These are phyloP conservation scores for Chlorella sp. DNA, from an alignment of 139 green algal genomes.

Conservation along the genomic window DNA sequence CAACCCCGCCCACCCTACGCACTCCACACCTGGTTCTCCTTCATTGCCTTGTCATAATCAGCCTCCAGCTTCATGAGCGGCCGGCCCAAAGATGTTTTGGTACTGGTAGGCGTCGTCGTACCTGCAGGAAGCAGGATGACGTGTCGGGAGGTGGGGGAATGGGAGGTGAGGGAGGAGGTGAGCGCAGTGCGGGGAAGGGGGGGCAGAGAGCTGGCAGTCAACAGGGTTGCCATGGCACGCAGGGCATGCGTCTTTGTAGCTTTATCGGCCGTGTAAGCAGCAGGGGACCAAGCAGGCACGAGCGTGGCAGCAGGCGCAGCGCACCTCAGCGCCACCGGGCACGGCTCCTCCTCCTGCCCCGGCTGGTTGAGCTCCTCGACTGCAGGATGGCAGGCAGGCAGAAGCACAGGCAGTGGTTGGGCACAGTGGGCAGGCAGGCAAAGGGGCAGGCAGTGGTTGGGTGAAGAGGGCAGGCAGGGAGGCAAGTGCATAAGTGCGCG, in stretches of 20 bases:
- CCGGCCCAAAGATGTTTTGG: conserved; percentile 81
- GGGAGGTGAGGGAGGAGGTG: background rate
- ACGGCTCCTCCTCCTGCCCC: conserved; percentile 74
- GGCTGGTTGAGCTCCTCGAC: conserved; percentile 78
- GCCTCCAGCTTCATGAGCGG: conserved; percentile 93
- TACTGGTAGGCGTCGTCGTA: conserved; percentile 96
- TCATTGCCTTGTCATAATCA: conserved; percentile 93
- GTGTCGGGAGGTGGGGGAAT: too few relatives aligned
- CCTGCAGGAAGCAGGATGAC: background rate
- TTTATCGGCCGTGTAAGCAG: too few relatives aligned
- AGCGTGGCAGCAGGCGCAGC: background rate
- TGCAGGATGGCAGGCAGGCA: conserved; percentile 54
- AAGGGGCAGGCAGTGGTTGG: background rate
- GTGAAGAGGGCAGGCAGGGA: background rate
- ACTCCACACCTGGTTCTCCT: conserved; percentile 78
- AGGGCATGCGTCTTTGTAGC: too few relatives aligned
- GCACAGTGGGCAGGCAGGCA: background rate
- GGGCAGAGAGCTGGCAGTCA: too few relatives aligned
- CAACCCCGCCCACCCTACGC: too few relatives aligned
- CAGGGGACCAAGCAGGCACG: background rate
- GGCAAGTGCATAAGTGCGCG: background rate
- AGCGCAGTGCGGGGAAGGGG: background rate
- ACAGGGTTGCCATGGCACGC: background rate
- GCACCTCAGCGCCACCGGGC: conserved; percentile 79
- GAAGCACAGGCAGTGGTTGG: background rate